Percentiles rank a stretch among this genome's conserved stretches.
phyloP scores from a whole-genome alignment of 306 rosid genomes.

The Lathyrus oleraceus region DNA sequence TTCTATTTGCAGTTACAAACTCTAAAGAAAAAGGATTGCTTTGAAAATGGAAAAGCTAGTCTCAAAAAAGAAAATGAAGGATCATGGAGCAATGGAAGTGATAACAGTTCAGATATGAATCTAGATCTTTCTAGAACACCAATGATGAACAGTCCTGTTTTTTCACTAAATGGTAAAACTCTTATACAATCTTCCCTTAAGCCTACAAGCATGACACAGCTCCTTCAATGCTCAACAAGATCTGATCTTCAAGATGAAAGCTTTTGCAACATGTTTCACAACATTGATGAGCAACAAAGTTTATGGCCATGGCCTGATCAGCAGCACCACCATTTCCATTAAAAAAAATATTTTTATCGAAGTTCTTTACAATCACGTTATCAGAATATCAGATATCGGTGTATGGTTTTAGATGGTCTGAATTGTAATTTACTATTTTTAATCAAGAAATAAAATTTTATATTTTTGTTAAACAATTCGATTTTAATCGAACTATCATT shows the following conservation, averaged over 20 bases:
- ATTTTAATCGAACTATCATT: neutral
- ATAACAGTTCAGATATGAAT: conserved; percentile 74
- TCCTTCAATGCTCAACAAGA: conserved; percentile 75
- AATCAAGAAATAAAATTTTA: neutral
- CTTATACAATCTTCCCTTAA: conserved; percentile 48
- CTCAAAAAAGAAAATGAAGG: conserved; percentile 66
- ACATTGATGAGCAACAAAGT: conserved; percentile 67
- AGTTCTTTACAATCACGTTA: neutral
- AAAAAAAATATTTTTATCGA: conserved; percentile 26
- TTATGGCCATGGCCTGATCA: conserved; percentile 92
- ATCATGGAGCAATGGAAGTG: conserved; percentile 86
- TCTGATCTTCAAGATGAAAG: conserved; percentile 66
- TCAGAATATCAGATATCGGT: neutral
- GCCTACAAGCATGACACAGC: conserved; percentile 70
- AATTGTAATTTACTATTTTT: neutral
- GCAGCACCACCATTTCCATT: conserved; percentile 62
- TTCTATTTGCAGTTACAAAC: conserved; percentile 57
- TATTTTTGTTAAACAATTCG: neutral
- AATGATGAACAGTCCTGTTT: conserved; percentile 46
- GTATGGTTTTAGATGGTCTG: too few relatives aligned
- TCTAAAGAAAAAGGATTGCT: conserved; percentile 49
- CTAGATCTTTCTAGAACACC: conserved; percentile 74
- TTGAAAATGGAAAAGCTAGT: conserved; percentile 39
- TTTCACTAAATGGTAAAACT: conserved; percentile 52
- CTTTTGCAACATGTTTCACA: conserved; percentile 73